phyloP scores from a whole-genome alignment of 2,329 filamentous ascomycete genomes.

The Fusarium nodosum region DNA sequence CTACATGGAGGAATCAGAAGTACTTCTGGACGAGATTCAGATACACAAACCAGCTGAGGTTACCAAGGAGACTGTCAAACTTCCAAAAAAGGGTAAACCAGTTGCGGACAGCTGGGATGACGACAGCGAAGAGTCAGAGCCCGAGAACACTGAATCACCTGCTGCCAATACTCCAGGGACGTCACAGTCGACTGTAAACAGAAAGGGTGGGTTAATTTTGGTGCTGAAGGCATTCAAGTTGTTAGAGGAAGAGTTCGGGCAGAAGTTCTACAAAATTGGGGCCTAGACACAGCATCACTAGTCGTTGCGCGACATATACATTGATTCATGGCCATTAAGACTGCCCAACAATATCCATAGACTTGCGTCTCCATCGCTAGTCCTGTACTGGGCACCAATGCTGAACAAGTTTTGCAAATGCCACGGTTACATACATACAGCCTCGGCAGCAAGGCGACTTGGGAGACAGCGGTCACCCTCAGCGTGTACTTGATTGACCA shows the following conservation, averaged over 20 bases:
- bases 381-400: not conserved
- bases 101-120: conserved; percentile 60
- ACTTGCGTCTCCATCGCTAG: not conserved
- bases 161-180: not conserved
- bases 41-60: not conserved
- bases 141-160: conserved; percentile 50
- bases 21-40: conserved; percentile 23
- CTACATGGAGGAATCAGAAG: conserved; percentile 17
- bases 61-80: not conserved
- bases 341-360: not conserved
- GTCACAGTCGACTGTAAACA: conserved; percentile 47
- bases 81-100: conserved; percentile 13
- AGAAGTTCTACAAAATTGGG: conserved; percentile 74
- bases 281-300: conserved; percentile 57
- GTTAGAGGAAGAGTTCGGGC: conserved; percentile 71
- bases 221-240: conserved; percentile 71
- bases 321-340: not conserved
- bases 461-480: not conserved
- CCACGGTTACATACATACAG: not conserved
- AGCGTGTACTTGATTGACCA: conserved; percentile 7
- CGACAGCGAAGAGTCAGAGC: conserved; percentile 46
- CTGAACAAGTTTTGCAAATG: not conserved
- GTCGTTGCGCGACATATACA: not conserved
- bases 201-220: conserved; percentile 63
- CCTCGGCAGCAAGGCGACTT: not conserved